Base-by-base conservation (phyloP, 345 rosid genomes). In the Moringa oleifera region DNA sequence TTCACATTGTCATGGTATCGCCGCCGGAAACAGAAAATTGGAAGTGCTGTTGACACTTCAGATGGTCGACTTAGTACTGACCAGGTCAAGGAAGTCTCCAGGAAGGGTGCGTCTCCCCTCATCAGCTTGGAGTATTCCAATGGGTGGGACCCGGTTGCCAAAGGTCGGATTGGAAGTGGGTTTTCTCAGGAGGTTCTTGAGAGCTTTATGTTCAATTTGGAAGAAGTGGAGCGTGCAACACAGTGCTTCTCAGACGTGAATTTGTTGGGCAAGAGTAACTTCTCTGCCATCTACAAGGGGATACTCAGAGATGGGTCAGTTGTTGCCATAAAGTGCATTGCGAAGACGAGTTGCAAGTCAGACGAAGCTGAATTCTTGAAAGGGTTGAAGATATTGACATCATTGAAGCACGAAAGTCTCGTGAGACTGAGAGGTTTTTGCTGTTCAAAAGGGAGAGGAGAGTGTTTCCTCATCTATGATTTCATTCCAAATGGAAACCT, bases 361-460 rank as follows among this genome's bases (percentile, higher is more conserved):
- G 83, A 90, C 28, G 97, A 94, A 67, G 75, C 81, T 0, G 95
- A 86, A 63, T 84, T 94, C 73, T 68, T 94, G 63, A 87, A 80
- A 67, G 99, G 99, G 45, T 71, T 94, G 75, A 88, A 85, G 75
- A 67, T 84, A 18, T 61, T 94, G 70, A 82, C 87, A 17, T 75
- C 83, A 21, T 64, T 94, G 75, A 90, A 84, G 65, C 96, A 94
- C 68, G 95, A 88, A 67, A 86, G 80, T 62, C 63, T 94, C 45
- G 91, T 83, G 73, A 82, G 84, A 69, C 18, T 94, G 67, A 80
- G 97, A 80, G 99, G 99, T 0, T 79, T 94, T 66, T 91, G 99
- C 68, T 94, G 99, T 83, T 90, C 99, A 0, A 84, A 79, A 67
- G 97, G 99, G 18, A 80, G 99, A 15, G 96, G 97, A 6, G 99